Evolutionary conservation across 1,284 basidiomycete species (phyloP), one percentile per base, ranked within the genome.

Genomic region (Naganishia liquefaciens): DNA sequence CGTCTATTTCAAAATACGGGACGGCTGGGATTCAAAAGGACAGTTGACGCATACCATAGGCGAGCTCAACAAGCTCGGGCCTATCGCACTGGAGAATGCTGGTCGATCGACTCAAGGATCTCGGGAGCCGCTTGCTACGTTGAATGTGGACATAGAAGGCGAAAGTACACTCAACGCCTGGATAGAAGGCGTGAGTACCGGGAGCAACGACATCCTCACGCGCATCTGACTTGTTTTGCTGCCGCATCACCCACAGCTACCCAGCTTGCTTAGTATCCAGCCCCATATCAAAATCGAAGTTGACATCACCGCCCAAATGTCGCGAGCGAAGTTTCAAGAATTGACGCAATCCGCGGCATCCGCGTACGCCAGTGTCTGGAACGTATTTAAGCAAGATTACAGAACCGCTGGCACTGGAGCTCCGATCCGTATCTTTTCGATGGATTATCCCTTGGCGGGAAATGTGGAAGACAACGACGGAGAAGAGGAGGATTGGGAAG

Each of bases 331-430:
- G 25, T 51, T 51, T 19, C 49, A 51, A 51, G 27, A 51, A 10
- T 28, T 25, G 17, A 28, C 30, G 17, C 49, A 28, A 17, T 5
- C 23, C 7, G 49, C 49, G 17, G 49, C 49, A 7, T 28, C 28
- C 1, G 49, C 49, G 13, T 51, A 51, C 49, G 25, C 27, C 27
- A 51, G 49, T 27, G 28, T 51, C 49, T 51, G 49, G 49, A 25
- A 28, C 15, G 23, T 28, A 3, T 5, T 51, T 4, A 51, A 44
- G 43, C 43, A 44, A 44, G 43, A 44, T 7, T n/a, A n/a, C 43
- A 44, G n/a, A 23, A 17, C 10, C 15, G 9, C 10, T 9, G 33
- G 33, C 6, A 7, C 9, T 13, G 4, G 33, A 33, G 33, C 33
- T 37, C 33, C 33, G 4, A 13, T 37, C 33, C 3, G 7, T 3